Evolutionary conservation across 306 rosid species (phyloP).

Genomic region (Cucurbita ficifolia): DNA sequence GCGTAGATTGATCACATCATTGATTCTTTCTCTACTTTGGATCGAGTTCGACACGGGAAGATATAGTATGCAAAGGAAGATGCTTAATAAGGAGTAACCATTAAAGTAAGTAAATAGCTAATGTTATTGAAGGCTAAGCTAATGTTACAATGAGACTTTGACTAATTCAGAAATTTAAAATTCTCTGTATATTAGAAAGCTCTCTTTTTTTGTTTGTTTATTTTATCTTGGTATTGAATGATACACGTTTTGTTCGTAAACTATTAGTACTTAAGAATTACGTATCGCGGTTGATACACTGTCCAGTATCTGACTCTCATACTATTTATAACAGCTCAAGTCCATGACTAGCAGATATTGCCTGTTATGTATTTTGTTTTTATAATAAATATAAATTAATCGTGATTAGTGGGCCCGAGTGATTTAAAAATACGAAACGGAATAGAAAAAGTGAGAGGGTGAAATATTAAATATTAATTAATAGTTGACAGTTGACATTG

Average conservation of each 20-base stretch:
- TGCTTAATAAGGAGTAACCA: background rate
- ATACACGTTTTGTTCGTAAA: no score
- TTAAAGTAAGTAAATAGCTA: background rate
- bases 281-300: no score
- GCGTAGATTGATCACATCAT: slow-evolving; percentile 30
- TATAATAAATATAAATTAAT: no score
- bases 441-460: background rate
- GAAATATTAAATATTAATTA: background rate
- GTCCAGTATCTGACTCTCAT: no score
- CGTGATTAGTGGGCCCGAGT: no score
- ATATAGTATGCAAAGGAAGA: background rate
- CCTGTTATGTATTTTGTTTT: no score
- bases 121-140: background rate
- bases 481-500: background rate
- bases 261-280: no score
- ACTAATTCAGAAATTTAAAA: background rate
- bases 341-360: no score
- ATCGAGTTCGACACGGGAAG: background rate
- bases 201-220: background rate
- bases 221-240: background rate
- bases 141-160: background rate
- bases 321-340: no score
- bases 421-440: background rate
- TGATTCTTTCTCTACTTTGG: slow-evolving; percentile 14
- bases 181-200: slow-evolving; percentile 2